Base-by-base conservation (phyloP, 2,329 filamentous ascomycete species). In the Monosporascus sp. region DNA sequence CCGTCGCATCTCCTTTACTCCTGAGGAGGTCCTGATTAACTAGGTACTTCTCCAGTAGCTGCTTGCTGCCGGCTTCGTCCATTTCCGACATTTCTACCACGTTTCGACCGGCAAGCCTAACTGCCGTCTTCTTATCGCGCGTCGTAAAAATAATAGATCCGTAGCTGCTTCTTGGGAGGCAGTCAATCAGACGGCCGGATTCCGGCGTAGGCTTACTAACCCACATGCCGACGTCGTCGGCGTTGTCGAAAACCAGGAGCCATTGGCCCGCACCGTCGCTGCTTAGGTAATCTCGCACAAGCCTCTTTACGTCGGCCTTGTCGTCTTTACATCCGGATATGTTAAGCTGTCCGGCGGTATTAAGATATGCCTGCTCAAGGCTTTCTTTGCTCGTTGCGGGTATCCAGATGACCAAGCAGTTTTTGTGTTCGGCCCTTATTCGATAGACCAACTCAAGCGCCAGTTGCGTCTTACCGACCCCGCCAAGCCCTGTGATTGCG, bases 341-440 rank as follows among this genome's bases (percentile, higher is more conserved):
- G 11, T 5, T 11, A 35, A 35, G 31, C 64, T 1, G 58, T 22
- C 47, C 51, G 20, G 61, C 70, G 24, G 70, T 69, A 0, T 61
- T 52, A 6, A 41, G 58, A 48, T 73, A 75, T 7, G 66, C 66
- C 41, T 67, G 61, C 37, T 70, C 65, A 25, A 74, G 65, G 18
- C 31, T 65, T 2, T 59, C 58, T 4, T 41, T 38, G 52, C 61
- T 60, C 3, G 62, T 51, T 6, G 63, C 65, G 5, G 66, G 64
- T 5, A 75, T 64, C 72, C 71, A 75, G 57, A 75, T 70, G 8
- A 75, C 56, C 0, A 65, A 70, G 55, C 63, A 69, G 22, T 65
- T 55, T 1, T 59, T 59, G 37, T 61, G 47, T 15, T 52, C 49
- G 1, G 64, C 47, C 4, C 52, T 59, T 7, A 66, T 9, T 3